A percentile compares a stretch with the other conserved stretches of the same genome.
Evolutionary conservation across 2,329 filamentous ascomycete genomes (phyloP).

Genomic region (Claviceps citrina): DNA sequence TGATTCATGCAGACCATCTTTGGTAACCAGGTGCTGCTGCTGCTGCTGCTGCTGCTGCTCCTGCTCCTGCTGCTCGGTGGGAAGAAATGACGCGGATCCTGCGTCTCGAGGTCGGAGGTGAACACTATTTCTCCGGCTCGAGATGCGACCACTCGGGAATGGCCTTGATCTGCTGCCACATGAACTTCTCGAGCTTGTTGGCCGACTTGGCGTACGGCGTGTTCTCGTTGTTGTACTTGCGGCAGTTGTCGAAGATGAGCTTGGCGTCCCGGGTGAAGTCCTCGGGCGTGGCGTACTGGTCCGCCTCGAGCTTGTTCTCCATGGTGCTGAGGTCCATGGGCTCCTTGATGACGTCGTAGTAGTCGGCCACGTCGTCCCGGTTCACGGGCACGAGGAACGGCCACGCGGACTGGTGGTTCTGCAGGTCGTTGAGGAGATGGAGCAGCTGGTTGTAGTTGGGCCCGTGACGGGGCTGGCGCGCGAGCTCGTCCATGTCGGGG

Average conservation of each 20-base stretch:
- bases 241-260: slow-evolving; percentile 87
- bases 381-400: slow-evolving; percentile 90
- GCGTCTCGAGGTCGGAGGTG: slow-evolving; percentile 6
- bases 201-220: slow-evolving; percentile 92
- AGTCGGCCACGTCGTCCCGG: slow-evolving; percentile 91
- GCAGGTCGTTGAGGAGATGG: slow-evolving; percentile 83
- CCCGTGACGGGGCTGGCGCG: slow-evolving; percentile 84
- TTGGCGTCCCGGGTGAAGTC: slow-evolving; percentile 83
- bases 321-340: slow-evolving; percentile 95
- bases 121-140: slow-evolving; percentile 30
- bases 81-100: not conserved
- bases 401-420: slow-evolving; percentile 88
- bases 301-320: slow-evolving; percentile 74
- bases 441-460: slow-evolving; percentile 92
- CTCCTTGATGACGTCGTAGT: slow-evolving; percentile 95
- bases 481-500: slow-evolving; percentile 92
- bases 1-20: too few relatives aligned
- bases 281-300: slow-evolving; percentile 79
- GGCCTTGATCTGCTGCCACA: slow-evolving; percentile 85
- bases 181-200: slow-evolving; percentile 81
- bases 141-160: slow-evolving; percentile 81
- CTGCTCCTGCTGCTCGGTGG: too few relatives aligned
- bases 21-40: too few relatives aligned
- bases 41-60: too few relatives aligned
- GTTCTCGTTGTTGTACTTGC: slow-evolving; percentile 88